Percentiles rank a stretch among this genome's conserved stretches.
Conservation (phyloP, 345 rosid species). For the Triadica sebifera region DNA sequence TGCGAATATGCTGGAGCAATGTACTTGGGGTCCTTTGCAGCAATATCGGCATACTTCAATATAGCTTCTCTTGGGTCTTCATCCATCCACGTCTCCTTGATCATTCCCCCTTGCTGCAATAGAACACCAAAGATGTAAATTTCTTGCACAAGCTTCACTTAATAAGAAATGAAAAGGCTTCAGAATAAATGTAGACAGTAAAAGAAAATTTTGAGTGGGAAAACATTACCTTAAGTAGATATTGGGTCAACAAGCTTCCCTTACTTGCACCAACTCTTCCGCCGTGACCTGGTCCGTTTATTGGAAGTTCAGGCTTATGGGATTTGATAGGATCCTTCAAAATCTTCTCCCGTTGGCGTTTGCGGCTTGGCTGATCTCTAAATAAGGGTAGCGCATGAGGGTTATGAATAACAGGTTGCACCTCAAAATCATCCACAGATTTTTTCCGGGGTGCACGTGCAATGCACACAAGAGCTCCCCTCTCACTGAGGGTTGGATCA, state of each 20-base stretch:
- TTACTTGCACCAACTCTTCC: slow-evolving; percentile 89
- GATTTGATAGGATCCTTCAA: slow-evolving; percentile 89
- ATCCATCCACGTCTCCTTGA: slow-evolving; percentile 99
- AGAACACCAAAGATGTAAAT: slow-evolving; percentile 11
- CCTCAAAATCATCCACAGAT: slow-evolving; percentile 89
- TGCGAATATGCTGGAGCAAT: slow-evolving; percentile 96
- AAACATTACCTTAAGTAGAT: slow-evolving; percentile 76
- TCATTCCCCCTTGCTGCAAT: slow-evolving; percentile 98
- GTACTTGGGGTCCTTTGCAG: slow-evolving; percentile 84
- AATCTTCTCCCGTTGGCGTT: slow-evolving; percentile 85
- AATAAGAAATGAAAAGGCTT: neutral
- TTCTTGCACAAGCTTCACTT: neutral
- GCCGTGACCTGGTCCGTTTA: slow-evolving; percentile 90
- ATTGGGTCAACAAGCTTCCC: slow-evolving; percentile 91
- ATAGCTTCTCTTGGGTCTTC: slow-evolving; percentile 99
- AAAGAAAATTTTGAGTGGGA: neutral
- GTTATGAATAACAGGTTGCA: slow-evolving; percentile 82
- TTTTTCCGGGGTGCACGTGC: slow-evolving; percentile 95
- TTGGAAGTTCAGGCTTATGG: slow-evolving; percentile 92
- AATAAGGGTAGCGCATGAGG: slow-evolving; percentile 94
- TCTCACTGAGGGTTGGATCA: slow-evolving; percentile 82
- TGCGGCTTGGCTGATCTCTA: slow-evolving; percentile 98
- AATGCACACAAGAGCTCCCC: slow-evolving; percentile 94
- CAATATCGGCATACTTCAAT: slow-evolving; percentile 84
- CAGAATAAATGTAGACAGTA: neutral